phyloP scores from a whole-genome alignment of 192 early-diverging fungal species.

The Linnemannia zychae region DNA sequence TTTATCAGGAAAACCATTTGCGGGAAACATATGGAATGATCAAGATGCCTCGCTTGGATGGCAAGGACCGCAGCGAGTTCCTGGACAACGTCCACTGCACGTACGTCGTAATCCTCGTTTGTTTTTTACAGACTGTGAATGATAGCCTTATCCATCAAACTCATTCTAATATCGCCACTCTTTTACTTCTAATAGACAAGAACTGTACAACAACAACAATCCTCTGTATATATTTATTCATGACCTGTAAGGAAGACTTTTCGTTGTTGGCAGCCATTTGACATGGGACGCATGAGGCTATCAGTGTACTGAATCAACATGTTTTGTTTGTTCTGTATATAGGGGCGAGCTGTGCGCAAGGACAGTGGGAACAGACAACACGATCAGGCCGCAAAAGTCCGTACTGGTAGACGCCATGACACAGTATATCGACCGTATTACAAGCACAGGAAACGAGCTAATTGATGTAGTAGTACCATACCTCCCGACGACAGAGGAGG shows the following conservation, averaged over 20 bases:
- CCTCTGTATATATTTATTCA: constrained; percentile 60
- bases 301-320: neutral
- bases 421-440: constrained; percentile 40
- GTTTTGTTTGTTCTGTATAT: neutral
- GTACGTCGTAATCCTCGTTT: constrained; percentile 12
- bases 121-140: neutral
- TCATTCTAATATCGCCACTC: neutral
- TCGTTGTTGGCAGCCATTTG: neutral
- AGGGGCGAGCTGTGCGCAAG: constrained; percentile 39
- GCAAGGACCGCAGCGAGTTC: constrained; percentile 24
- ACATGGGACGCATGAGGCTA: neutral
- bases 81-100: constrained; percentile 57
- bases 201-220: constrained; percentile 33
- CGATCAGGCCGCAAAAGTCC: constrained; percentile 35
- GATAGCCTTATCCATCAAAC: neutral
- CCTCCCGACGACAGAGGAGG: constrained; percentile 44
- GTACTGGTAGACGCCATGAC: constrained; percentile 37
- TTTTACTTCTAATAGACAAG: constrained; percentile 22
- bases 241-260: constrained; percentile 48
- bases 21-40: constrained; percentile 41
- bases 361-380: constrained; percentile 24
- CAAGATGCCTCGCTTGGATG: constrained; percentile 42
- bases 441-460: constrained; percentile 32
- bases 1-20: constrained; percentile 23
- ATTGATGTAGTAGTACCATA: constrained; percentile 46